Base-by-base conservation (phyloP, 2,329 filamentous ascomycete genomes). In the Fusarium tjaetaba region DNA sequence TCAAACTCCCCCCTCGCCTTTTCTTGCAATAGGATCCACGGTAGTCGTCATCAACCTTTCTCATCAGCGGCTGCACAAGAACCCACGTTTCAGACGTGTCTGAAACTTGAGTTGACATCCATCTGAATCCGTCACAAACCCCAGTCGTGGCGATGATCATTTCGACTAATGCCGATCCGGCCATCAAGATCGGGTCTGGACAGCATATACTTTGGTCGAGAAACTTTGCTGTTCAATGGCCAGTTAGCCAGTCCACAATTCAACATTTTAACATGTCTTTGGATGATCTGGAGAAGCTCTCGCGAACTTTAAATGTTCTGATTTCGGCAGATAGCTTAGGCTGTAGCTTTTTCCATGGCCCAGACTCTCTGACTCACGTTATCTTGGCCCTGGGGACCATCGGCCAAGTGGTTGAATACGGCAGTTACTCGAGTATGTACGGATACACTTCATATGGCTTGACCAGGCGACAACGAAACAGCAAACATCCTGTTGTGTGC, bases 81-180 rank as follows among this genome's bases (percentile, higher is more conserved):
- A 57, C 58, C 41, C 57, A 58, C 30, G 70, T 73, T 73, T 73
- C 71, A 68, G 63, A 73, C 42, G 11, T 15, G 52, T 73, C 62
- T 71, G 71, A 74, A 73, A 73, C 71, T 57, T 32, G 60, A 46
- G 32, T 58, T 52, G 59, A 43, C 59, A 63, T 55, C 61, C 57
- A 55, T 48, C 52, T 67, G 51, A 63, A 61, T 53, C 61, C 45
- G 70, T 45, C 58, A 71, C 70, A 42, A 30, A 57, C 58, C 66
- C 70, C 46, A 59, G 53, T 24, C 32, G 42, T 51, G 46, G 22
- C 48, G 34, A 43, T 22, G 48, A 43, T 46, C 14, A n/a, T 36
- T 41, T 58, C 39, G 52, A 62, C 38, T 30, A 39, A 61, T 28
- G 22, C 26, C 24, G 24, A 49, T 49, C 55, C 41, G 41, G 24